Evolutionary conservation across 805 yeast species (phyloP).

Genomic region (Kazachstania bromeliacearum): DNA sequence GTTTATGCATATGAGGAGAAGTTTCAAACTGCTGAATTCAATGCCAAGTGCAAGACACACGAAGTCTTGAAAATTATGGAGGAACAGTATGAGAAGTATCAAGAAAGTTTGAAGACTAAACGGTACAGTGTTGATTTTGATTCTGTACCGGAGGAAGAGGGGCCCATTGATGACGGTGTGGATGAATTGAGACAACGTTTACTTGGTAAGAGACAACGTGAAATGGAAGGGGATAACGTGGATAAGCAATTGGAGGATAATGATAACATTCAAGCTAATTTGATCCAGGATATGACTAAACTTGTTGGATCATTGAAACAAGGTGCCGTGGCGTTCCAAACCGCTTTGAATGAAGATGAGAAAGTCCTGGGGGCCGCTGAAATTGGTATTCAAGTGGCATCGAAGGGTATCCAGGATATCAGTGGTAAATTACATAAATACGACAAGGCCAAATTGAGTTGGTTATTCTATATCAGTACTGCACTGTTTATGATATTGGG

Average conservation of each 20-base stretch:
- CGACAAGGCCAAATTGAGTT: conserved; percentile 25
- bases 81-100: conserved; percentile 12
- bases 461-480: conserved; percentile 22
- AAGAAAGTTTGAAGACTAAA: conserved; percentile 12
- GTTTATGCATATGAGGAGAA: not conserved
- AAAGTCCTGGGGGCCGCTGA: conserved; percentile 35
- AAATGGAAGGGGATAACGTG: conserved; percentile 10
- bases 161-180: conserved; percentile 19
- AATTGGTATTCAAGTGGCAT: conserved; percentile 33
- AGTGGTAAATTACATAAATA: conserved; percentile 27
- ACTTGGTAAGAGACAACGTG: conserved; percentile 13
- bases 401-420: conserved; percentile 27
- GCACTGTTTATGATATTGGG: conserved; percentile 24
- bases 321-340: conserved; percentile 35
- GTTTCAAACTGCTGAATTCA: not conserved
- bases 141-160: conserved; percentile 5
- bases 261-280: conserved; percentile 31
- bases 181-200: conserved; percentile 28
- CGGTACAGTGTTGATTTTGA: conserved; percentile 28
- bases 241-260: conserved; percentile 32
- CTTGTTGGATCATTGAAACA: conserved; percentile 31
- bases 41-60: not conserved
- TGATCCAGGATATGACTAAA: conserved; percentile 32
- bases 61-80: not conserved
- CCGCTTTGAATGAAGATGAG: conserved; percentile 32